Evolutionary conservation across 2,329 filamentous ascomycete species (phyloP), one percentile per base, ranked within the genome.

Genomic region (Pseudofabraea citricarpa): DNA sequence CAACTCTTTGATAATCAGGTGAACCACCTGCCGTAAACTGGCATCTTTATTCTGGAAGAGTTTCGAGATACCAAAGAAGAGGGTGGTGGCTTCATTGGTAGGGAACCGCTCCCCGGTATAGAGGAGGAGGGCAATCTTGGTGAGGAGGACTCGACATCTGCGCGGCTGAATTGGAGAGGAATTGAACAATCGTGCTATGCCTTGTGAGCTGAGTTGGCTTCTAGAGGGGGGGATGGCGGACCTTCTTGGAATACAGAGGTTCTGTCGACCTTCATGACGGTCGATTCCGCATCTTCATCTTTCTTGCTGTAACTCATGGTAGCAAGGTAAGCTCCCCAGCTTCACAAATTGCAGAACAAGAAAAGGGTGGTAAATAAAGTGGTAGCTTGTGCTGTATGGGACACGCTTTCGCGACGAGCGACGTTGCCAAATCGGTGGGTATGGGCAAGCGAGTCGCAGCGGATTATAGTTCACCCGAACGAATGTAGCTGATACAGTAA

Each of bases 1-100:
- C 60, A 98, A 77, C 77, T 98, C 93, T 80, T 97, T 98, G 73
- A 97, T 88, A 64, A 96, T 84, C 55, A 97, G 77, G 72, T 97
- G 95, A 40, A 98, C 91, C 90, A 97, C 96, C 75, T 98, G 93
- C 61, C 93, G 89, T 64, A 98, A 77, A 59, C 89, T 91, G 60
- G 90, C 87, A 84, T 98, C 93, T 70, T 96, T 97, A 72, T 97
- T 97, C 75, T 97, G 91, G 78, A 98, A 98, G 48, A 97, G 80
- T 77, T 97, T 97, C 50, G 91, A 97, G 68, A 95, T 97, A 58
- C 91, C 90, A 66, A 97, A 97, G 81, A 98, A 98, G 54, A 98
- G 85, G 37, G 89, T 91, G 23, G 93, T 97, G 56, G 93, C 93
- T 79, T 98, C 93, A 64, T 95, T 94, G 47, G 87, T 91, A 36